Evolutionary conservation across 192 early-diverging fungal species (phyloP), one percentile per base, ranked within the genome.

Genomic region (Pecoramyces ruminantium): DNA sequence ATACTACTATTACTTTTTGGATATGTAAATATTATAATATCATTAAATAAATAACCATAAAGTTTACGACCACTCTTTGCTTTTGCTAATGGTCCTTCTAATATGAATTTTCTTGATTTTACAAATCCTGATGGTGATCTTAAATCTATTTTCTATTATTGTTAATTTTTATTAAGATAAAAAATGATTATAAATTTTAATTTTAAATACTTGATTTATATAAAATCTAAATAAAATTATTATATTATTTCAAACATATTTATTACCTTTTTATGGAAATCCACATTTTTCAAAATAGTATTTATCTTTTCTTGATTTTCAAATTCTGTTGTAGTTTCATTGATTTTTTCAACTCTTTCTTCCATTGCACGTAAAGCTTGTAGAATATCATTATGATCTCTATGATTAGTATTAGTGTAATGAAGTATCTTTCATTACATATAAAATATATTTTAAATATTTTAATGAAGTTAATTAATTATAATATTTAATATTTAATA

Each of bases 51-150:
- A 82, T 86, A 90, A 25, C 82, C 92, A 81, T 92, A 88, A 3
- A 96, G 85, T 80, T 92, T 94, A 30, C 93, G 86, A 17, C 92
- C 93, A 80, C 93, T 93, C 79, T 95, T 96, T 21, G 88, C 87
- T 83, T 96, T 96, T 25, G 86, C 82, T 14, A 96, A 83, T 28
- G 82, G 79, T 38, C 94, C 93, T 77, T 96, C 93, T 80, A 91
- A 87, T 15, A 95, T 83, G 79, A 93, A 91, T 79, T 88, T 84
- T 40, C 94, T 85, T 14, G 82, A 82, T 8, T 91, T 90, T 28
- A 93, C 80, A 25, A 82, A 82, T 30, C 87, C 83, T 38, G 93
- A 92, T 34, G 88, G 86, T 14, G 89, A 86, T 14, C 79, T 82
- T 77, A 94, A 80, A 82, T 92, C 87, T 9, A 95, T 79, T 28